Conservation (phyloP, 2,329 filamentous ascomycete species). For the Coniochaeta sp. region DNA sequence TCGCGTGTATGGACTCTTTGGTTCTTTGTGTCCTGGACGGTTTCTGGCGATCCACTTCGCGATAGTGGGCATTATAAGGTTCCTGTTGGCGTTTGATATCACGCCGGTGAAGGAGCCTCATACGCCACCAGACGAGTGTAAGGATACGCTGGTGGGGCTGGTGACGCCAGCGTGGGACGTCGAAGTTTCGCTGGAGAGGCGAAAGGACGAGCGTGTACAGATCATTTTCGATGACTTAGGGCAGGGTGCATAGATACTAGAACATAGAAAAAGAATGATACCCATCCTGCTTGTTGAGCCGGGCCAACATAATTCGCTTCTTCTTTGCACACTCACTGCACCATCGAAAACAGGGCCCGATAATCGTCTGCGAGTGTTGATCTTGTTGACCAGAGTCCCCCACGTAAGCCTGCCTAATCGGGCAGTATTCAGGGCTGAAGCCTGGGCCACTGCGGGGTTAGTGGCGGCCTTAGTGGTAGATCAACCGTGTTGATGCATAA, state of each 20-base stretch:
- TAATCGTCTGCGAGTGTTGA: too few relatives aligned
- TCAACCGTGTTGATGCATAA: background rate
- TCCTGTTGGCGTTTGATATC: background rate
- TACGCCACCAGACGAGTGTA: background rate
- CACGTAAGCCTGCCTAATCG: too few relatives aligned
- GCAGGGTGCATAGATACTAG: background rate
- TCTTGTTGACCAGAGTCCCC: too few relatives aligned
- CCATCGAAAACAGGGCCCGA: too few relatives aligned
- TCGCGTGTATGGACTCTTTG: conserved; percentile 7
- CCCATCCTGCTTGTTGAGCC: background rate
- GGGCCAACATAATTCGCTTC: too few relatives aligned
- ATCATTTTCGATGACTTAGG: background rate
- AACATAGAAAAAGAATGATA: background rate
- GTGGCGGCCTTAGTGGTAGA: background rate
- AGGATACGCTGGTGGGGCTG: background rate
- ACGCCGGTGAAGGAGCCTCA: background rate
- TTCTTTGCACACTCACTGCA: too few relatives aligned
- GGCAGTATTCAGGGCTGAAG: too few relatives aligned
- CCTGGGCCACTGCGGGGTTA: background rate
- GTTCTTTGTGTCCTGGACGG: conserved; percentile 6
- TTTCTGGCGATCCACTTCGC: conserved; percentile 7
- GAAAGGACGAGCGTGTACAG: background rate
- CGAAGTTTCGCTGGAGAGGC: background rate
- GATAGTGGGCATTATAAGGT: background rate
- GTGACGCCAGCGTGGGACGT: background rate